Conservation (phyloP, 192 early-diverging fungal genomes). For the Obelidium mucronatum region DNA sequence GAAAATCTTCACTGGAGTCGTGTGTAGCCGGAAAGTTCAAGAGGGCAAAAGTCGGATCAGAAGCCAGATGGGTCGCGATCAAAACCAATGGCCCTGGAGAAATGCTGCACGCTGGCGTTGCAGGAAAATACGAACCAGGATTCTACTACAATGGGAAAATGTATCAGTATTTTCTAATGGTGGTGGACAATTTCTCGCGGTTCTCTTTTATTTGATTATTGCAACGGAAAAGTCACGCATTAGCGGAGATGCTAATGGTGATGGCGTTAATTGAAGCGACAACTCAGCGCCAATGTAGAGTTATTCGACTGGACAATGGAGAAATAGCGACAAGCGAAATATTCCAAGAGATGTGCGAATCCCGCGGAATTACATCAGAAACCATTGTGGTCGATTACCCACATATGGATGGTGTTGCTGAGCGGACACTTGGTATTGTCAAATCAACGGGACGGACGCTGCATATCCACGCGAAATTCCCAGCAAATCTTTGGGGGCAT, state of each 20-base stretch:
- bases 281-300: not conserved
- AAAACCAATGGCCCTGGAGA: not conserved
- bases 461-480: not conserved
- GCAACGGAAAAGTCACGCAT: not conserved
- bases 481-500: not conserved
- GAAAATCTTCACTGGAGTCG: not conserved
- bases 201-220: not conserved
- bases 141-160: not conserved
- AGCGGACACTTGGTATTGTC: not conserved
- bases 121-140: not conserved
- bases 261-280: not conserved
- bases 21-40: not conserved
- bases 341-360: not conserved
- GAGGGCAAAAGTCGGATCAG: not conserved
- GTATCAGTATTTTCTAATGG: not conserved
- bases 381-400: constrained; percentile 6
- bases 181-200: not conserved
- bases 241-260: not conserved
- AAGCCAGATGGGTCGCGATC: not conserved
- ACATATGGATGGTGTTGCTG: not conserved
- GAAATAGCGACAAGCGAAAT: not conserved
- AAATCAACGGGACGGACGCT: not conserved
- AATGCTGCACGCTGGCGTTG: not conserved
- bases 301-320: not conserved
- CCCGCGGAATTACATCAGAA: not conserved